Base-by-base conservation (phyloP, 768 basidiomycete genomes). In the Hygrophorus pudorinus region DNA sequence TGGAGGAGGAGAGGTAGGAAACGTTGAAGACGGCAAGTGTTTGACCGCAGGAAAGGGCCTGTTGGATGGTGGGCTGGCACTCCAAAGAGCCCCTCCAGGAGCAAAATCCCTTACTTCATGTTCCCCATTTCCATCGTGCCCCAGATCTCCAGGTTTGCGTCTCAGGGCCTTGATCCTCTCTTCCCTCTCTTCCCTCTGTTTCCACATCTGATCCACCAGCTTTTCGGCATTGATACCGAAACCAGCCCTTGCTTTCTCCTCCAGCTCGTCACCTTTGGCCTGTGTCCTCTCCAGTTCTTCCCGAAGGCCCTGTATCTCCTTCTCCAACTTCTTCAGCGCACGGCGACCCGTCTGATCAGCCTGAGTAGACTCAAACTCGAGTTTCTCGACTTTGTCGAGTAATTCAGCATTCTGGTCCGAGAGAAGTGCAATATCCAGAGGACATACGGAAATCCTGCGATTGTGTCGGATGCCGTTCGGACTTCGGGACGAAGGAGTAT, bases 401-500 rank as follows among this genome's bases (percentile, higher is more conserved):
- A 92, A 78, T 50, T 91, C 86, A 0, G 80, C 77, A 53, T 92
- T 92, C 62, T 92, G 87, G 54, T 87, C 84, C 0, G 84, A 75
- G 34, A 91, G 75, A 5, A 74, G 66, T 2, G 78, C 75, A 20
- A 91, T 70, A 46, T 88, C 85, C 12, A 72, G 64, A 1, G 78
- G 77, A 3, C 81, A 78, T 44, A 85, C 73, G 36, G 83, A 78
- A 35, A 83, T 71, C 40, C 74, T 70, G 29, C 72, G 69, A 1
- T 64, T 50, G 51, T 64, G 68, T 14, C 59, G 53, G 38, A 52
- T 54, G 45, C 61, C 52, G 40, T 47, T 38, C 27, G 53, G 53
- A n/a, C 36, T 33, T 38, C 53, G 54, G 41, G 57, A 54, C 31
- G 58, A 46, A 21, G 60, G 42, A 8, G 49, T 39, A 10, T 51